Base-by-base conservation (phyloP, 345 rosid genomes). In the Citrus australasica region DNA sequence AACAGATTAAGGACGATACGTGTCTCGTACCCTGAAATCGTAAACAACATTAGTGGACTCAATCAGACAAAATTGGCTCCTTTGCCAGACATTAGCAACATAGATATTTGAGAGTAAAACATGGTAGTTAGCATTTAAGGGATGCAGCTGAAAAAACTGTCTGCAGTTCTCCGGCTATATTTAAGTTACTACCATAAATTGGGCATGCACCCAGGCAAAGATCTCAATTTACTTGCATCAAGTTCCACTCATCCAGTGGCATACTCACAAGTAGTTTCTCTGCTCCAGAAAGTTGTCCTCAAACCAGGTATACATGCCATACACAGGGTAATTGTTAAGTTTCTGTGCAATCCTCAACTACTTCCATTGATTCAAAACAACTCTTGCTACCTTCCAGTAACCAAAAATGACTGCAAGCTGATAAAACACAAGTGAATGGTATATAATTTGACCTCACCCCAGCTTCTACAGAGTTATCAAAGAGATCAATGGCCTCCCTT, bases 271-370 rank as follows among this genome's bases (percentile, higher is more conserved):
- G 32, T 19, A 53, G 74, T 53, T 30, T 27, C 62, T 71, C 28
- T 51, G 62, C 74, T 30, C 53, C 62, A 71, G 27, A 53, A 53
- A 30, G 74, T 71, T 71, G 40, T 21, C 74, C 74, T 53, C 42
- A 62, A 21, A 2, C 62, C 62, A 30, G 22, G 74, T 30, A 30
- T 60, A 53, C 55, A 25, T 1, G 10, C 42, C 74, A 71, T 30
- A 30, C 74, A 53, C 2, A 19, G 32, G 6, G 37, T 71, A 53
- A 30, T 53, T 71, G 40, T 53, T 71, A 35, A 8, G 62, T 71
- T 51, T 53, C 0, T 60, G 42, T 1, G 42, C 74, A 53, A 53
- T 53, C 24, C 46, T 42, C 9, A 32, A 71, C 59, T 35, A 35
- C 37, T 35, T 28, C 32, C 62, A 53, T 70, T 38, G 32, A 17